A percentile compares a stretch with the other conserved stretches of the same genome.
Conservation (phyloP, 371 early-diverging fungal genomes). For the Haplosporangium sp. region DNA sequence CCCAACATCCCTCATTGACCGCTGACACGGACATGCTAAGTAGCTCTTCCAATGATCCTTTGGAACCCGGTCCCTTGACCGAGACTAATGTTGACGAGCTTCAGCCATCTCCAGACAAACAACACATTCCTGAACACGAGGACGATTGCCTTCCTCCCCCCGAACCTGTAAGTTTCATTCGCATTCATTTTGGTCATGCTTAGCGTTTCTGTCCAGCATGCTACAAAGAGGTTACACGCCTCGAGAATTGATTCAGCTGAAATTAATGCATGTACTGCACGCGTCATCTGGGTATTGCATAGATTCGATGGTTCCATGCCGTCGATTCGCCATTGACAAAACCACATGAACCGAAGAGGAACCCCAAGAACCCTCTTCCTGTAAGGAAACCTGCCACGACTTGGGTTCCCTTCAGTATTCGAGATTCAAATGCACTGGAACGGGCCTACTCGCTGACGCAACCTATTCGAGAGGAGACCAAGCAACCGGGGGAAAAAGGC, state of each 20-base stretch:
- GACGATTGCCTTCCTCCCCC: conserved; percentile 26
- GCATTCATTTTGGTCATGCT: neutral
- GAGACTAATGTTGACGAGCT: neutral
- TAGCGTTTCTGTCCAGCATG: neutral
- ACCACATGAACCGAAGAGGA: conserved; percentile 44
- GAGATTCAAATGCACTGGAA: conserved; percentile 70
- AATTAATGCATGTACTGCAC: neutral
- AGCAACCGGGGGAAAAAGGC: neutral
- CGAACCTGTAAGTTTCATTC: conserved; percentile 34
- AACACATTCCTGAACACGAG: neutral
- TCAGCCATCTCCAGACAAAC: neutral
- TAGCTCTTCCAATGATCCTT: neutral
- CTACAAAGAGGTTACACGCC: too few relatives aligned
- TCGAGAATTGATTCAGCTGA: too few relatives aligned
- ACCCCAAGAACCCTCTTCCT: conserved; percentile 21
- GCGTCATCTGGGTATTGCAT: neutral
- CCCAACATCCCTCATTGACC: too few relatives aligned
- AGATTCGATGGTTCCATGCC: conserved; percentile 56
- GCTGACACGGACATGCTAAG: too few relatives aligned
- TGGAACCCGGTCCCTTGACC: conserved; percentile 2
- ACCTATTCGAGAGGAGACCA: conserved; percentile 20
- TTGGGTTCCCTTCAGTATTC: conserved; percentile 71
- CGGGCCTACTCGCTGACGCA: conserved; percentile 57
- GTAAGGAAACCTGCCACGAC: conserved; percentile 55
- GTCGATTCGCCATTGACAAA: conserved; percentile 47